Base-by-base conservation (phyloP, 192 early-diverging fungal genomes). In the Linnemannia hyalina region DNA sequence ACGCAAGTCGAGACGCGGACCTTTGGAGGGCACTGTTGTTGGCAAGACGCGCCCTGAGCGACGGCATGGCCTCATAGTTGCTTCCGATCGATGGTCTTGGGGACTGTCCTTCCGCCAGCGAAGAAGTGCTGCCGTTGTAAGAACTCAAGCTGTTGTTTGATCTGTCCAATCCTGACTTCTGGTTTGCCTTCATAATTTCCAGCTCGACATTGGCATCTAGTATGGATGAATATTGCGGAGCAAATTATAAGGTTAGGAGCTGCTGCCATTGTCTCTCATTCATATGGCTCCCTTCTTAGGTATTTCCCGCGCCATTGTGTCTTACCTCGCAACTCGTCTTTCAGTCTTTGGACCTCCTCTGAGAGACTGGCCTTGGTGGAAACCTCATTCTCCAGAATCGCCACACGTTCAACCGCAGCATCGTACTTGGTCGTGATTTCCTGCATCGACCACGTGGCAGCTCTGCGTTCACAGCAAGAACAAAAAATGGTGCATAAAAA, bases 331-430 rank as follows among this genome's bases (percentile, higher is more conserved):
- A 96, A 90, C 85, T 96, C 95, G 73, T 96, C 95, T 82, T 94
- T 94, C 38, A 96, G 84, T 84, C 95, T 87, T 82, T 95, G 95
- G 16, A 94, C 93, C 87, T 96, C 93, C 46, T 94, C 94, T 6
- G 90, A 90, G 38, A 96, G 84, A 41, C 90, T 82, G 82, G 92
- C 93, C 87, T 95, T 96, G 18, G 90, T 79, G 73, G 94, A 87
- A 38, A 94, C 90, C 75, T 96, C 95, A 68, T 90, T 89, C 78
- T 93, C 90, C 68, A 96, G 90, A 42, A 93, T 90, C 41, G 90
- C 90, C 73, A 92, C 94, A 68, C 92, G 82, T 88, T 96, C 95
- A 49, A 95, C 88, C 1, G 94, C 94, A 69, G 90, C 93, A 80
- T 93, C 95, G 49, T 94, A 92, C 82, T 94, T 93, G 80, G 89